A percentile compares a stretch with the other conserved stretches of the same genome.
These are phyloP conservation scores for Lycium ferocissimum DNA, from an alignment of 257 asterid genomes.

Conservation along the genomic window DNA sequence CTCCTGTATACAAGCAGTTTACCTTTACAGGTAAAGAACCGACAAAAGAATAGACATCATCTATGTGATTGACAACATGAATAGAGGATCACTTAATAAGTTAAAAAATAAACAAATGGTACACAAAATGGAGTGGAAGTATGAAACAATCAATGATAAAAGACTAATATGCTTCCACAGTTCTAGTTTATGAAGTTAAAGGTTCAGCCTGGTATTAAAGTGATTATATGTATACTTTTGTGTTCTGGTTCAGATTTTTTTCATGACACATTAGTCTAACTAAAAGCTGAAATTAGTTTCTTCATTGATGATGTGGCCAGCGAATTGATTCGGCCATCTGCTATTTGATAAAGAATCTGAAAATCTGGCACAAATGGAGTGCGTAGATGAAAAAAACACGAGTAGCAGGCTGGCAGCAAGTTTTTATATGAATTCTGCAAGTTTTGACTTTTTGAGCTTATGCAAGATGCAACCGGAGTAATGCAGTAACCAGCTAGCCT, in stretches of 20 bases:
- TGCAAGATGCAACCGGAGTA: background rate
- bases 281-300: constrained; percentile 18
- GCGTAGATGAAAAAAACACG: background rate
- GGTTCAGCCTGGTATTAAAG: background rate
- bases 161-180: background rate
- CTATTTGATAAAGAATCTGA: background rate
- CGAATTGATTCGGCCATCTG: constrained; percentile 14
- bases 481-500: constrained; percentile 12
- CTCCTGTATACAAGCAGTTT: background rate
- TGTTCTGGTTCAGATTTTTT: constrained; percentile 6
- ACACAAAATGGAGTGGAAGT: background rate
- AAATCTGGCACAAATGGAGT: background rate
- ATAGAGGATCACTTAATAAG: constrained; percentile 13
- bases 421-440: background rate
- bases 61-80: constrained; percentile 11
- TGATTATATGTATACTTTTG: background rate
- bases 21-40: constrained; percentile 14
- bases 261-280: background rate
- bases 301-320: background rate
- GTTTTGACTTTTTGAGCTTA: background rate
- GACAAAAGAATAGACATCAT: background rate
- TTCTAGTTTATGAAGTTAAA: constrained; percentile 9
- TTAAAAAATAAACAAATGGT: background rate
- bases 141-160: constrained; percentile 8
- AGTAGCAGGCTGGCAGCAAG: constrained; percentile 4